phyloP scores from a whole-genome alignment of 208 protist genomes.

The Blastocrithidia nonstop region DNA sequence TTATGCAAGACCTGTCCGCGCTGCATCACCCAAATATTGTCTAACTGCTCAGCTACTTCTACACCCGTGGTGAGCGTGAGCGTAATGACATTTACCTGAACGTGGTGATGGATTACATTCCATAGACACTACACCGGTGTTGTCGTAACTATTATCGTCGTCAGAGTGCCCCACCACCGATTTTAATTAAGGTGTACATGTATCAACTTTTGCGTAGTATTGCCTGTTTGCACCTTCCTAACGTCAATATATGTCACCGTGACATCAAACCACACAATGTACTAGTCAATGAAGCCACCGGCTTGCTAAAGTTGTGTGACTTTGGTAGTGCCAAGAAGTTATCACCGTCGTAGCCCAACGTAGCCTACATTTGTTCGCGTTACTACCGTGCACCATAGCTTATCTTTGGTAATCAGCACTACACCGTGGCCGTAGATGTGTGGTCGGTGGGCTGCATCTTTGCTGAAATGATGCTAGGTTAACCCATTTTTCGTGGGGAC shows the following conservation, averaged over 20 bases:
- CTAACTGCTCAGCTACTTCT: constrained; percentile 93
- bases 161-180: constrained; percentile 44
- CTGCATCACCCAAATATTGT: constrained; percentile 91
- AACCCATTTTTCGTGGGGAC: constrained; percentile 98
- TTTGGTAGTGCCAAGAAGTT: constrained; percentile 99
- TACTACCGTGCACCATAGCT: constrained; percentile 99
- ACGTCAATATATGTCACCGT: constrained; percentile 89
- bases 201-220: constrained; percentile 83
- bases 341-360: constrained; percentile 93
- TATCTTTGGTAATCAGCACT: constrained; percentile 97
- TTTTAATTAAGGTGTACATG: constrained; percentile 75
- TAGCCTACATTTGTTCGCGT: constrained; percentile 98
- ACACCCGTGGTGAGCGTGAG: constrained; percentile 86
- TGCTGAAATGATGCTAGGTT: constrained; percentile 98
- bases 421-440: constrained; percentile 98
- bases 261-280: constrained; percentile 99
- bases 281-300: constrained; percentile 95
- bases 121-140: constrained; percentile 94
- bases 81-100: constrained; percentile 97
- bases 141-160: constrained; percentile 89
- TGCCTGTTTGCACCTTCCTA: constrained; percentile 92
- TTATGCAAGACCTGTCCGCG: constrained; percentile 80
- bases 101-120: constrained; percentile 99
- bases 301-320: constrained; percentile 94
- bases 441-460: constrained; percentile 99